Evolutionary conservation across 2,329 filamentous ascomycete genomes (phyloP), one percentile per base, ranked within the genome.

Genomic region (Sporothrix pseudoabietina): DNA sequence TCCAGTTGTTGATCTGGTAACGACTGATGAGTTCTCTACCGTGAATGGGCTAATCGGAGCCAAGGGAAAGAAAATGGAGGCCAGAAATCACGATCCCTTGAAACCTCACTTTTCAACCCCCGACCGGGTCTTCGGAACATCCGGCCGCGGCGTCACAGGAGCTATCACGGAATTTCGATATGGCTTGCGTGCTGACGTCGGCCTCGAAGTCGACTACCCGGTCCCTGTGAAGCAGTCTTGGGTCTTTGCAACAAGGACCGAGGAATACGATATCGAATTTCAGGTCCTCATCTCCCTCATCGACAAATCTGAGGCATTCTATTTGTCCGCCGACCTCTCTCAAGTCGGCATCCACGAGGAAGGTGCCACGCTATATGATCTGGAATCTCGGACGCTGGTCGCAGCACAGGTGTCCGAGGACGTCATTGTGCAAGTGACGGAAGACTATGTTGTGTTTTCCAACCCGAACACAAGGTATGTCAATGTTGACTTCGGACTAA

Each of bases 111-210:
- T 85, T 55, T 85, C 90, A 77, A 78, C 79, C 69, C 83, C 83
- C n/a, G 88, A 91, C 76, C 85, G 86, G 32, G 79, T 94, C 16
- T 94, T 92, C 80, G 87, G 88, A 30, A 90, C 89, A 59, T 90
- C 90, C 26, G 90, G 91, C 0, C 88, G 88, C 76, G 89, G 89
- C 0, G 81, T 82, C 0, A 86, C 85, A 41, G 91, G 91, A 10
- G 86, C 87, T 8, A 83, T 95, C 32, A 88, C 88, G 3, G 91
- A 95, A 78, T 84, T 93, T 75, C 87, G 91, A 75, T 85, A 89
- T 79, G 92, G 93, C 4, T 82, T 93, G 39, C 88, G 92, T 77
- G 92, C 91, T 22, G 88, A 87, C 72, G 88, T 93, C 76, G 89
- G 87, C 1, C 77, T 89, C 5, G 86, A 89, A 30, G 82, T 89